phyloP scores from a whole-genome alignment of 1,139 yeast species.

The Taphrina communis region DNA sequence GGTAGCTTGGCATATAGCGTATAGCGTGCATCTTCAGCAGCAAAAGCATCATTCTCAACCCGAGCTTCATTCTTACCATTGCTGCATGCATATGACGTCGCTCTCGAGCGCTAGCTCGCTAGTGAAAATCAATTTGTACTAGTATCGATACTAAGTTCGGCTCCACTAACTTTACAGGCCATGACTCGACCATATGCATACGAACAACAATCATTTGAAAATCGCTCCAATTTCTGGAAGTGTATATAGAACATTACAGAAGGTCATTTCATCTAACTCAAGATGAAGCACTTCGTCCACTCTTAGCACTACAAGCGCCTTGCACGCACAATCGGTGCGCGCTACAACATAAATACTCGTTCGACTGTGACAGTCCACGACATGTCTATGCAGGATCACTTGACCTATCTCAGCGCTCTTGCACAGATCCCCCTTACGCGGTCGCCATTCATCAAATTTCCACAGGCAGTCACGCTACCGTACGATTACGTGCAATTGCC shows the following conservation, averaged over 20 bases:
- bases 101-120: too few relatives aligned
- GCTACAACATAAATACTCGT: background rate
- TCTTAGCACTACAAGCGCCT: too few relatives aligned
- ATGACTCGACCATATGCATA: background rate
- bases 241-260: too few relatives aligned
- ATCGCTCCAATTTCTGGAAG: background rate
- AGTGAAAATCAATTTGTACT: background rate
- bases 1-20: background rate
- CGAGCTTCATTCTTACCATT: too few relatives aligned
- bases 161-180: background rate
- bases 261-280: too few relatives aligned
- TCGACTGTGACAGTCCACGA: background rate
- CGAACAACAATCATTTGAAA: background rate
- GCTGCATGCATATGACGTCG: too few relatives aligned
- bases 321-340: too few relatives aligned
- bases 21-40: background rate
- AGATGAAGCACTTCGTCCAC: too few relatives aligned
- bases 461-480: slow-evolving; percentile 34
- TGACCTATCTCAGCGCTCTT: slow-evolving; percentile 3
- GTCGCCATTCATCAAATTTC: slow-evolving; percentile 34
- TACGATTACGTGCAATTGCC: slow-evolving; percentile 33
- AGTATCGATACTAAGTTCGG: background rate
- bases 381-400: slow-evolving; percentile 13
- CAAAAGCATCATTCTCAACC: too few relatives aligned
- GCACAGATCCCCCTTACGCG: slow-evolving; percentile 37